Conservation (phyloP, 345 rosid genomes). For the Ceriops decandra region DNA sequence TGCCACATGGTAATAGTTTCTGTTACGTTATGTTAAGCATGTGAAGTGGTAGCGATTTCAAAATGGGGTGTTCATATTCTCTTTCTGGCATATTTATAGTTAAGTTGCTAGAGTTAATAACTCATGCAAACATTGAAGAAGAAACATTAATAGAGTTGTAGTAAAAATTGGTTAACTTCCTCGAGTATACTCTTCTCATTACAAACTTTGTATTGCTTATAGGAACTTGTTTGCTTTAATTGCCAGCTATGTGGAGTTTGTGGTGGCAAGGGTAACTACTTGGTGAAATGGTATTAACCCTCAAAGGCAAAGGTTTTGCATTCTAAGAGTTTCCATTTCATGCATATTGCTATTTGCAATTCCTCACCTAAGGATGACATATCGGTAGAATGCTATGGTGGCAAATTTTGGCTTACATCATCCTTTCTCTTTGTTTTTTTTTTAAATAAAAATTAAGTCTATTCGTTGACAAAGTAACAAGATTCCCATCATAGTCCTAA, state of each 20-base stretch:
- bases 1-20: background rate
- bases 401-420: too few species aligned
- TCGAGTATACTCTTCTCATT: constrained; percentile 46
- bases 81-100: constrained; percentile 43
- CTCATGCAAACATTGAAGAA: constrained; percentile 55
- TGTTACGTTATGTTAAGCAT: background rate
- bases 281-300: background rate
- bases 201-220: background rate
- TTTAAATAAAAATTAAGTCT: too few species aligned
- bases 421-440: too few species aligned
- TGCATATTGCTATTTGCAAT: background rate
- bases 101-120: constrained; percentile 67
- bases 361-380: too few species aligned
- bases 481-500: too few species aligned
- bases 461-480: too few species aligned
- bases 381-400: too few species aligned
- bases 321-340: background rate
- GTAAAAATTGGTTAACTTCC: constrained; percentile 55
- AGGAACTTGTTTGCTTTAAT: background rate
- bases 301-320: background rate
- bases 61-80: background rate
- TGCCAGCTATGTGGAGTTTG: background rate
- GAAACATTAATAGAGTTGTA: constrained; percentile 57
- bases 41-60: background rate
- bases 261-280: background rate